Evolutionary conservation across 2,329 filamentous ascomycete genomes (phyloP), one percentile per base, ranked within the genome.

Genomic region (Pseudopyricularia javanii): DNA sequence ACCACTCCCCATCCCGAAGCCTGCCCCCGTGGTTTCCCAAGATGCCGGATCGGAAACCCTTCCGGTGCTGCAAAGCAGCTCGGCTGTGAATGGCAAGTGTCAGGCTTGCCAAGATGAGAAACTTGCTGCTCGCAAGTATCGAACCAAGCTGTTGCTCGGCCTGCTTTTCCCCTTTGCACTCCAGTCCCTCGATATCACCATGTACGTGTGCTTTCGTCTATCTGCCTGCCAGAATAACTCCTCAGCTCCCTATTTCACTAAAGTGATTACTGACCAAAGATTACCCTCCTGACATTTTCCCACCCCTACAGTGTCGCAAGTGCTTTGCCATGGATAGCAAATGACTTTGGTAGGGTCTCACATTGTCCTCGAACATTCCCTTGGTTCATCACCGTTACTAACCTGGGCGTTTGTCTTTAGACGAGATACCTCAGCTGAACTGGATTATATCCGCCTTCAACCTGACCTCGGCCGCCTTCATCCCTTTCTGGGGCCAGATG

Each of bases 371-470:
- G 11, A 5, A 20, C 12, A 17, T 49, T n/a, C 14, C n/a, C 22
- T 9, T 17, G n/a, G 6, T 24, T 15, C 9, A 8, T 28, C 8
- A 12, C 8, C 17, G 22, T 30, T 2, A 30, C 40, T n/a, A n/a
- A n/a, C n/a, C n/a, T n/a, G n/a, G n/a, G n/a, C n/a, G n/a, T n/a
- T n/a, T n/a, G 4, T 11, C n/a, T 24, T 17, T 51, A 75, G 74
- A 72, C 55, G 63, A 79, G 61, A 61, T 79, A 5, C 71, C 75
- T 17, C 75, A 82, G 57, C 69, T 83, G 2, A 85, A 83, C 60
- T 86, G 82, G 81, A 83, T 87, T 59, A 76, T 86, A 15, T 82
- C 83, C 0, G 72, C 80, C 11, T 87, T 85, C 65, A 86, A 82
- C 50, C 68, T 87, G 12, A 83, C 81, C 0, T 78, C 79, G 0